Conservation (phyloP, 2,329 filamentous ascomycete species). For the Ophiostoma ulmi region DNA sequence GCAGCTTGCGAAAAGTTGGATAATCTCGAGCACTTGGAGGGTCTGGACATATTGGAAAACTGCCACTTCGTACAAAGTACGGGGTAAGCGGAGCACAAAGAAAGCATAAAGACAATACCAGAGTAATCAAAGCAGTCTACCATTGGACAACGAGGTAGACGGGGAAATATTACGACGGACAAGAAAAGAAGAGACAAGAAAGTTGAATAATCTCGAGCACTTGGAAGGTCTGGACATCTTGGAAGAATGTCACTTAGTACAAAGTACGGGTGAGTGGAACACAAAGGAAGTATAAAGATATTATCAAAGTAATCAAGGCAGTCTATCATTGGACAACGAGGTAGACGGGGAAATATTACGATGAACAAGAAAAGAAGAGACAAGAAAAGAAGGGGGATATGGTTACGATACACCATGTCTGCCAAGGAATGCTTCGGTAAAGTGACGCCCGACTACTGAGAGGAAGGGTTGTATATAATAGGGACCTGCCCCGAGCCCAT, state of each 20-base stretch:
- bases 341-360: background rate
- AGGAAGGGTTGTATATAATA: background rate
- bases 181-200: background rate
- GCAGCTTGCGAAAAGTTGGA: background rate
- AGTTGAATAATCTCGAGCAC: no score
- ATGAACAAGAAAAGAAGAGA: background rate
- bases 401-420: background rate
- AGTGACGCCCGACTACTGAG: background rate
- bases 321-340: no score
- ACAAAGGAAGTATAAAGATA: no score
- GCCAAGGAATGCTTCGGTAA: background rate
- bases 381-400: background rate
- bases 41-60: background rate
- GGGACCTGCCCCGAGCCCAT: background rate
- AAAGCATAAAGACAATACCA: background rate
- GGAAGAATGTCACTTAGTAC: no score
- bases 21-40: background rate
- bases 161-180: background rate
- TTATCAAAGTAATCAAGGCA: no score
- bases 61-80: background rate
- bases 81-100: background rate
- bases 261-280: no score
- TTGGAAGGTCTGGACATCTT: no score
- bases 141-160: background rate
- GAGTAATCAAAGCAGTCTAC: background rate